Conservation (phyloP, 108 stramenopile species). For the Hondaea fermentalgiana region DNA sequence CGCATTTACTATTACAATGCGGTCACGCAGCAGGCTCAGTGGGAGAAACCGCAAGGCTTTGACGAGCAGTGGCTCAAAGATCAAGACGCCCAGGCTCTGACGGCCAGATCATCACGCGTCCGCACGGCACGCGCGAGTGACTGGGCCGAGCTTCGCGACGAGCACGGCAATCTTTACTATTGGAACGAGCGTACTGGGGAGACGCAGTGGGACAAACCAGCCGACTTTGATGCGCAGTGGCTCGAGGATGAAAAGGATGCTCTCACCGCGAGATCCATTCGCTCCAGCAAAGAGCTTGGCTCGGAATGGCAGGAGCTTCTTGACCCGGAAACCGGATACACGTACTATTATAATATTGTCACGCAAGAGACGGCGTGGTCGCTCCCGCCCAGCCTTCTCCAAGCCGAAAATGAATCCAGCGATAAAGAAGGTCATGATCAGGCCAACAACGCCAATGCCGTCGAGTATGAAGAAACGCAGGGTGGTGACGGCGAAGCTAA, state of each 20-base stretch:
- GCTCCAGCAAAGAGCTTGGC: not conserved
- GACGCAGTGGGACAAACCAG: not conserved
- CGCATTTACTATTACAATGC: slow-evolving; percentile 9
- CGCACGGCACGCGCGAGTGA: not conserved
- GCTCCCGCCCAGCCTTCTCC: not conserved
- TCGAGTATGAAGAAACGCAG: not conserved
- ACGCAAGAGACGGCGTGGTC: not conserved
- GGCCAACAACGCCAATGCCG: not conserved
- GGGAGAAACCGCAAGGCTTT: slow-evolving; percentile 3
- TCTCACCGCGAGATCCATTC: not conserved
- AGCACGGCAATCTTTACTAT: not conserved
- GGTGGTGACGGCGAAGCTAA: not conserved
- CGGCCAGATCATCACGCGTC: not conserved
- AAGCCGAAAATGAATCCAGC: not conserved
- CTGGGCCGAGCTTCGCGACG: not conserved
- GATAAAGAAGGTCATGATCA: not conserved
- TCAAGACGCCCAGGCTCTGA: not conserved
- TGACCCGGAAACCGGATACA: slow-evolving; percentile 14
- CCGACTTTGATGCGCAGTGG: not conserved
- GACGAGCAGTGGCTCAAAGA: not conserved
- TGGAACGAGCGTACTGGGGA: not conserved
- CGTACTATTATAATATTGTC: not conserved
- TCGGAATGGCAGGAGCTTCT: slow-evolving; percentile 7
- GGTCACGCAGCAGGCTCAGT: not conserved
- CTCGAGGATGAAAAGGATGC: not conserved